These are phyloP conservation scores for Lepiota venenata DNA, from an alignment of 768 basidiomycete genomes.

Conservation along the genomic window DNA sequence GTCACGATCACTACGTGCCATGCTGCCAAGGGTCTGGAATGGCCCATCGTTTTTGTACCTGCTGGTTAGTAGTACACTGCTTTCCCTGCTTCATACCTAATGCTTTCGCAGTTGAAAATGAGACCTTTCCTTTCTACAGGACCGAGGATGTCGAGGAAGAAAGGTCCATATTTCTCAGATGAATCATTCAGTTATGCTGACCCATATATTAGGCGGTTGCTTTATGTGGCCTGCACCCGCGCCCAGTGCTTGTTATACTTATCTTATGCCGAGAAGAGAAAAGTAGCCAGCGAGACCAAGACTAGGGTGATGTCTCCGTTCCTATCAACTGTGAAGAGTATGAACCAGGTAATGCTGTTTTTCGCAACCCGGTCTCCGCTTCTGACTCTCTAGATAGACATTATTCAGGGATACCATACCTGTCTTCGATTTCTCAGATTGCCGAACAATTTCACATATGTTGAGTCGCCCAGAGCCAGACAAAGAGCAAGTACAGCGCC, in stretches of 20 bases:
- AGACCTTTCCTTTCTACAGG: slow-evolving; percentile 73
- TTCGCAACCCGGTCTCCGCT: background rate
- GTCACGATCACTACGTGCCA: slow-evolving; percentile 86
- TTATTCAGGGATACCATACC: slow-evolving; percentile 44
- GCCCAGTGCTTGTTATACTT: slow-evolving; percentile 72
- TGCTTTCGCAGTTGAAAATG: slow-evolving; percentile 53
- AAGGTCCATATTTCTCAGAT: slow-evolving; percentile 41
- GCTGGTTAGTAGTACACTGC: slow-evolving; percentile 39
- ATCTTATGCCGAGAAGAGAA: slow-evolving; percentile 44
- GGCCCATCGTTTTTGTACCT: slow-evolving; percentile 85
- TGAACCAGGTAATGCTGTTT: slow-evolving; percentile 37
- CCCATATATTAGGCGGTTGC: slow-evolving; percentile 53
- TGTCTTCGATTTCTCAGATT: slow-evolving; percentile 37
- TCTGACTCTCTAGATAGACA: slow-evolving; percentile 18
- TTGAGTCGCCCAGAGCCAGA: slow-evolving; percentile 42
- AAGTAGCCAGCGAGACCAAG: slow-evolving; percentile 52
- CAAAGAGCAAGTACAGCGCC: slow-evolving; percentile 37
- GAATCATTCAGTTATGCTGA: background rate
- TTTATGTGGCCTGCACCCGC: slow-evolving; percentile 89
- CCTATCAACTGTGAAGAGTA: slow-evolving; percentile 38
- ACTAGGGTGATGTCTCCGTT: slow-evolving; percentile 56
- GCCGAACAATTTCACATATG: slow-evolving; percentile 50
- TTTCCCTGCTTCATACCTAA: background rate
- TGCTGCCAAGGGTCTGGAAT: slow-evolving; percentile 88
- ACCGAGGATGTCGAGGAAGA: slow-evolving; percentile 80